These are phyloP conservation scores for Aurinia saxatilis DNA, from an alignment of 345 rosid genomes.

Conservation along the genomic window DNA sequence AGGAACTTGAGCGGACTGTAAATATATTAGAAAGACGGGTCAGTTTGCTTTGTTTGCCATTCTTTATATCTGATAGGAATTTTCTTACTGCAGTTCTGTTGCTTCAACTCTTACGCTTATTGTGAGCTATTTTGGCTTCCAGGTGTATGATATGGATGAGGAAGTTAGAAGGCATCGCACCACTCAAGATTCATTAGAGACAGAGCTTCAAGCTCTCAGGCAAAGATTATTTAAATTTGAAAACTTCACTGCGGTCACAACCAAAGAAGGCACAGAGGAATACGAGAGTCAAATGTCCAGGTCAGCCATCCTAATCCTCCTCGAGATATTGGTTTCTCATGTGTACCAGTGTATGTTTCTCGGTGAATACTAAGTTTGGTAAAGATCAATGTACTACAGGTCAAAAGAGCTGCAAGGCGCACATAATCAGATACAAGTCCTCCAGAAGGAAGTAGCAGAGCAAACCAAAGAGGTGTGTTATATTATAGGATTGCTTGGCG, in stretches of 20 bases:
- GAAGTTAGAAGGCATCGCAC: conserved; percentile 69
- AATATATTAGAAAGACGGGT: conserved; percentile 89
- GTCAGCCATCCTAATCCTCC: conserved; percentile 25
- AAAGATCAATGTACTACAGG: conserved; percentile 34
- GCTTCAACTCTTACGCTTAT: neutral
- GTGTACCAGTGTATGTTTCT: neutral
- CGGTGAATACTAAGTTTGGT: conserved; percentile 11
- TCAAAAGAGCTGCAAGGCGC: conserved; percentile 51
- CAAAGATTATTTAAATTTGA: conserved; percentile 58
- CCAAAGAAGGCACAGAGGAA: conserved; percentile 21
- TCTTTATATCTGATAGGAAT: neutral
- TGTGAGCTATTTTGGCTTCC: conserved; percentile 21
- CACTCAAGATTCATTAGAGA: conserved; percentile 62
- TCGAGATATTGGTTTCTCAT: conserved; percentile 14
- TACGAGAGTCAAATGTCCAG: conserved; percentile 43
- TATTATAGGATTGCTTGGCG: neutral
- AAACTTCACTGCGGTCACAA: conserved; percentile 40
- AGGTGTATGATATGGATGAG: conserved; percentile 84
- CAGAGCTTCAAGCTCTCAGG: conserved; percentile 64
- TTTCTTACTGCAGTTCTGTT: neutral
- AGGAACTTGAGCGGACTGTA: conserved; percentile 80
- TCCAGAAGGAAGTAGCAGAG: conserved; percentile 53
- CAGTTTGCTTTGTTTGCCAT: conserved; percentile 19
- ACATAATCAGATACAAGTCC: conserved; percentile 33
- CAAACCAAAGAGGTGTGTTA: conserved; percentile 59